Percentiles rank a stretch among this genome's conserved stretches.
Evolutionary conservation across 1,284 basidiomycete species (phyloP).

Genomic region (Naganishia sp.): DNA sequence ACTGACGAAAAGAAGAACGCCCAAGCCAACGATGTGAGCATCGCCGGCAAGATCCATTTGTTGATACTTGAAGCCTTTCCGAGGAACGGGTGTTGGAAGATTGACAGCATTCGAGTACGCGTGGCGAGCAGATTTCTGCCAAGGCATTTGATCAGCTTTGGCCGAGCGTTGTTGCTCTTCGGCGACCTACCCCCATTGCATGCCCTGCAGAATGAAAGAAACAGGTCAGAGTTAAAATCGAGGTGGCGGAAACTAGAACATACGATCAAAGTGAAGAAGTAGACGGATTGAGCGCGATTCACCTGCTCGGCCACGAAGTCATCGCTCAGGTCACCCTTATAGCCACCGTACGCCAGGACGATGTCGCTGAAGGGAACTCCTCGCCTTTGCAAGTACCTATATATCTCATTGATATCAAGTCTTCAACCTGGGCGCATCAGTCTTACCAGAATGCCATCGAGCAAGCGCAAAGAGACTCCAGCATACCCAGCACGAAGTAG

Average conservation of each 20-base stretch:
- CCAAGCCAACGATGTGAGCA: conserved; percentile 56
- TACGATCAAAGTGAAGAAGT: conserved; percentile 64
- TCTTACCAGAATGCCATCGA: conserved; percentile 54
- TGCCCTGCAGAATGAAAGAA: conserved; percentile 47
- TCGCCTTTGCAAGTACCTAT: conserved; percentile 56
- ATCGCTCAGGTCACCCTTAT: conserved; percentile 42
- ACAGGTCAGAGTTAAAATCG: neutral
- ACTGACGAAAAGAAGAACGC: conserved; percentile 58
- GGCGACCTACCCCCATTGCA: conserved; percentile 61
- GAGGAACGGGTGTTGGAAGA: conserved; percentile 58
- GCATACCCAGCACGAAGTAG: conserved; percentile 64
- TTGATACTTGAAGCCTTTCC: conserved; percentile 49
- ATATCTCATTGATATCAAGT: conserved; percentile 41
- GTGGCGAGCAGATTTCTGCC: conserved; percentile 58
- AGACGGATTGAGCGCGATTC: conserved; percentile 57
- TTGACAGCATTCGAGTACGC: conserved; percentile 59
- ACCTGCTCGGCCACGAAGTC: conserved; percentile 55
- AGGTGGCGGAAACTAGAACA: neutral
- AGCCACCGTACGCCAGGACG: conserved; percentile 59
- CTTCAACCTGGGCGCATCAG: conserved; percentile 37
- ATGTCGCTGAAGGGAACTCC: conserved; percentile 61
- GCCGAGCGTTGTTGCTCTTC: conserved; percentile 30
- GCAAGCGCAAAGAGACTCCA: conserved; percentile 61
- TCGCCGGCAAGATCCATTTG: conserved; percentile 58
- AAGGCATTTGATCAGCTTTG: conserved; percentile 12